Percentiles rank a stretch among this genome's conserved stretches.
Evolutionary conservation across 805 yeast species (phyloP).

Genomic region (Yarrowia hollandica): DNA sequence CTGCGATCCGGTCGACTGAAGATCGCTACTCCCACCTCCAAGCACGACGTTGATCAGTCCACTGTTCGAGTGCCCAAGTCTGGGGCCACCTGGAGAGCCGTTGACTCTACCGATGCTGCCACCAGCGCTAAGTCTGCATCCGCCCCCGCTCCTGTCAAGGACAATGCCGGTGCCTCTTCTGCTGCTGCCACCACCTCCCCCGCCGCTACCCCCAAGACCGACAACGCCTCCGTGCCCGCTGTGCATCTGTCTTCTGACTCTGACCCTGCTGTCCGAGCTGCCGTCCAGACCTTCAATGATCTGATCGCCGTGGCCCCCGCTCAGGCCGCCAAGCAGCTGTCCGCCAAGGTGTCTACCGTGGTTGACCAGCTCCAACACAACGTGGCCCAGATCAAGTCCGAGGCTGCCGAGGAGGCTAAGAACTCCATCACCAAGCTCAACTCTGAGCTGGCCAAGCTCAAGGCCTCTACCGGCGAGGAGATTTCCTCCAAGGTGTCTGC

Average conservation of each 20-base stretch:
- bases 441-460: slow-evolving; percentile 32
- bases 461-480: slow-evolving; percentile 23
- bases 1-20: slow-evolving; percentile 33
- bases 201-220: slow-evolving; percentile 33
- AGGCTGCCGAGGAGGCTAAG: slow-evolving; percentile 22
- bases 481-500: slow-evolving; percentile 51
- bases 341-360: slow-evolving; percentile 36
- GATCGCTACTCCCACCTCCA: slow-evolving; percentile 12
- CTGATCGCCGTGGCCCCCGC: slow-evolving; percentile 31
- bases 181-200: slow-evolving; percentile 32
- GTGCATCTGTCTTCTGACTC: slow-evolving; percentile 14
- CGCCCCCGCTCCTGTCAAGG: slow-evolving; percentile 23
- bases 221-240: slow-evolving; percentile 4
- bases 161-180: slow-evolving; percentile 32
- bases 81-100: slow-evolving; percentile 34
- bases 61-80: slow-evolving; percentile 34
- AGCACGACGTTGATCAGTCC: slow-evolving; percentile 23
- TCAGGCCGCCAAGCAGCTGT: slow-evolving; percentile 33
- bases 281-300: slow-evolving; percentile 23
- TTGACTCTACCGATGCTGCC: slow-evolving; percentile 28
- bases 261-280: slow-evolving; percentile 11
- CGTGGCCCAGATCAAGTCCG: slow-evolving; percentile 34
- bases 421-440: slow-evolving; percentile 30
- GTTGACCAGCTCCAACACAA: slow-evolving; percentile 35
- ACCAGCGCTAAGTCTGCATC: slow-evolving; percentile 15